A percentile compares a stretch with the other conserved stretches of the same genome.
Conservation (phyloP, 1,284 basidiomycete species). For the Melampsora americana region DNA sequence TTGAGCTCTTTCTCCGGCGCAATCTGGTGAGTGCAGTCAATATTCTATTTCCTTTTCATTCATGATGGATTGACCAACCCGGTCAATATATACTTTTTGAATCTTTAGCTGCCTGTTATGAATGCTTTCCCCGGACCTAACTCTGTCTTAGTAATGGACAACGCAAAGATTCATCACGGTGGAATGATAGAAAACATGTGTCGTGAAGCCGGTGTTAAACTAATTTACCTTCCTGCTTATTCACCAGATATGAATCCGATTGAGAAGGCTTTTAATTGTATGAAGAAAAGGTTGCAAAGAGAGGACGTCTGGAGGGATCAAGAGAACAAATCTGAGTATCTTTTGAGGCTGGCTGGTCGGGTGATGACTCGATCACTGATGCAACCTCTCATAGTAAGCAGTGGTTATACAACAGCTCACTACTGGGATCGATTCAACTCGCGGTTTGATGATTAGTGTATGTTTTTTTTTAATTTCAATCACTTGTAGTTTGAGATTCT, state of each 20-base stretch:
- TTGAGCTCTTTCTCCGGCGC: constrained; percentile 11
- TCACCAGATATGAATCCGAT: constrained; percentile 14
- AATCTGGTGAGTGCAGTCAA: background rate
- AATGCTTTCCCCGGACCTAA: background rate
- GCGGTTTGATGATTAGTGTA: too few species aligned
- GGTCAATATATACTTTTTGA: too few species aligned
- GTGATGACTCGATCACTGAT: background rate
- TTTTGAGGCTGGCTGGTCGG: background rate
- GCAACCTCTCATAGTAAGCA: background rate
- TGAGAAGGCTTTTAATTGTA: too few species aligned
- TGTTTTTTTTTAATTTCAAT: too few species aligned
- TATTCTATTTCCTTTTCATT: background rate
- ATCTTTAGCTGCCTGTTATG: constrained; percentile 11
- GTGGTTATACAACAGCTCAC: background rate
- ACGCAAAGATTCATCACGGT: constrained; percentile 15
- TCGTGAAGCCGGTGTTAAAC: background rate
- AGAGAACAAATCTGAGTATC: background rate
- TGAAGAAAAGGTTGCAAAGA: background rate
- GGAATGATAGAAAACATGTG: background rate
- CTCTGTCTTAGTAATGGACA: background rate
- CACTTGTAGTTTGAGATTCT: too few species aligned
- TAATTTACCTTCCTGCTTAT: constrained; percentile 6
- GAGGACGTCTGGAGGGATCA: background rate
- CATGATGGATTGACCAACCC: background rate
- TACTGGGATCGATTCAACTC: background rate